These are phyloP conservation scores for Diplocarpon rosae DNA, from an alignment of 2,329 filamentous ascomycete genomes.

Conservation along the genomic window DNA sequence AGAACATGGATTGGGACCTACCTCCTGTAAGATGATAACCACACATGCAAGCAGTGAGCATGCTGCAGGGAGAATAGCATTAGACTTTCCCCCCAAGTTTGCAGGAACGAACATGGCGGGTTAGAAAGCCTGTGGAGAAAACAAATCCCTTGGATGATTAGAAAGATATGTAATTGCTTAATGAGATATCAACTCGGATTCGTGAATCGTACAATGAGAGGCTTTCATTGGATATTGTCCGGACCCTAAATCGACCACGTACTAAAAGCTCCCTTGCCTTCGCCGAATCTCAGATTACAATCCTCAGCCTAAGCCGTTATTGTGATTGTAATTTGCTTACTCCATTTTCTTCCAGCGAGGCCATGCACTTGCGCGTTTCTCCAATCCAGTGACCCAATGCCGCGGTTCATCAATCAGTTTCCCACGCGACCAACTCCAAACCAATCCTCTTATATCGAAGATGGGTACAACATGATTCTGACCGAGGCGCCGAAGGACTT, in stretches of 20 bases:
- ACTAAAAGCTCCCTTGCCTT: constrained; percentile 2
- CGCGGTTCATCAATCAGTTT: constrained; percentile 51
- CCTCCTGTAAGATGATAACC: no score
- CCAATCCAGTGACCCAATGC: constrained; percentile 37
- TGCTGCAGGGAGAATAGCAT: no score
- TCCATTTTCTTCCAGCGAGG: constrained; percentile 45
- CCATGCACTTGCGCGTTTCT: constrained; percentile 38
- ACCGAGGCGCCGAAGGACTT: constrained; percentile 94
- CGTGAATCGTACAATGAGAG: background rate
- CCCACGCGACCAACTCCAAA: constrained; percentile 37
- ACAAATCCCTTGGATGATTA: no score
- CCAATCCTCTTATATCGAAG: constrained; percentile 70
- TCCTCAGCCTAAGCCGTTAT: constrained; percentile 9
- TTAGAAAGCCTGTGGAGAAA: no score
- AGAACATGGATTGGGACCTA: no score
- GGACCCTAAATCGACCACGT: background rate
- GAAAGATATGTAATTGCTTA: no score
- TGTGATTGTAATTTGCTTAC: constrained; percentile 32
- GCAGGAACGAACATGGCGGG: no score
- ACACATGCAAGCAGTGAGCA: no score
- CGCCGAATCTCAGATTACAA: constrained; percentile 8
- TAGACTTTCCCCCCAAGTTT: no score
- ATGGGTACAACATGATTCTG: constrained; percentile 96
- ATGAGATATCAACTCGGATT: no score
- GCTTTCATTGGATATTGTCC: background rate